phyloP scores from a whole-genome alignment of 495 filamentous ascomycete species.

The Neurospora sp. region DNA sequence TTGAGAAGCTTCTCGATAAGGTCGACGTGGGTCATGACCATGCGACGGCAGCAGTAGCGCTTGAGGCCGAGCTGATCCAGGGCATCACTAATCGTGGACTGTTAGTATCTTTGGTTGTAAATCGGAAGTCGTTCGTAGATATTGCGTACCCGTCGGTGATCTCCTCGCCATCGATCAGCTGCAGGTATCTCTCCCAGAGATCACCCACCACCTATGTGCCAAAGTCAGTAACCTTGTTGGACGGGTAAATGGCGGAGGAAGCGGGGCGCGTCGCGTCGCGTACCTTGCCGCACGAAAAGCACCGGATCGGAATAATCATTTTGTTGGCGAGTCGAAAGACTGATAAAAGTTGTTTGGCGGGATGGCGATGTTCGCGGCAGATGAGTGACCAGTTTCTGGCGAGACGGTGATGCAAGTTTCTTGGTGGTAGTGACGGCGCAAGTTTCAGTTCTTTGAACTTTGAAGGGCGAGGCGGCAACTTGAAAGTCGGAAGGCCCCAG shows the following conservation, averaged over 20 bases:
- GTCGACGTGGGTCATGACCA: constrained; percentile 99
- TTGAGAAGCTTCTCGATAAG: constrained; percentile 96
- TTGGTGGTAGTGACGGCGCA: neutral
- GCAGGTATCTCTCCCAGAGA: constrained; percentile 90
- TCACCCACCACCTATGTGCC: constrained; percentile 75
- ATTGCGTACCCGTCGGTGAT: constrained; percentile 63
- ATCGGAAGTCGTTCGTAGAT: neutral
- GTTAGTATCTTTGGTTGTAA: neutral
- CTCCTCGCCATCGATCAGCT: constrained; percentile 69
- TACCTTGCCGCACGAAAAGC: constrained; percentile 99
- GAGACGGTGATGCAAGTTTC: neutral
- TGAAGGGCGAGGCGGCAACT: neutral
- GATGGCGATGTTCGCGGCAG: neutral
- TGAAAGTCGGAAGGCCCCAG: neutral
- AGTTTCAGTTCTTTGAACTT: neutral
- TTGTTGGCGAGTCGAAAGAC: constrained; percentile 17
- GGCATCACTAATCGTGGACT: constrained; percentile 54
- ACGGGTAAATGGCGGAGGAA: neutral
- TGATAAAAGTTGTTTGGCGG: neutral
- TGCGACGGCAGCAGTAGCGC: constrained; percentile 94
- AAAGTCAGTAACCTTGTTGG: neutral
- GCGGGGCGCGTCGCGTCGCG: constrained; percentile 1
- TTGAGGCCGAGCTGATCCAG: constrained; percentile 90
- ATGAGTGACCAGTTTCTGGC: neutral
- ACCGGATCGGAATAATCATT: constrained; percentile 98